Percentiles rank a stretch among this genome's conserved stretches.
These are phyloP conservation scores for Acephala macrosclerotiorum DNA, from an alignment of 2,329 filamentous ascomycete species.

Conservation along the genomic window DNA sequence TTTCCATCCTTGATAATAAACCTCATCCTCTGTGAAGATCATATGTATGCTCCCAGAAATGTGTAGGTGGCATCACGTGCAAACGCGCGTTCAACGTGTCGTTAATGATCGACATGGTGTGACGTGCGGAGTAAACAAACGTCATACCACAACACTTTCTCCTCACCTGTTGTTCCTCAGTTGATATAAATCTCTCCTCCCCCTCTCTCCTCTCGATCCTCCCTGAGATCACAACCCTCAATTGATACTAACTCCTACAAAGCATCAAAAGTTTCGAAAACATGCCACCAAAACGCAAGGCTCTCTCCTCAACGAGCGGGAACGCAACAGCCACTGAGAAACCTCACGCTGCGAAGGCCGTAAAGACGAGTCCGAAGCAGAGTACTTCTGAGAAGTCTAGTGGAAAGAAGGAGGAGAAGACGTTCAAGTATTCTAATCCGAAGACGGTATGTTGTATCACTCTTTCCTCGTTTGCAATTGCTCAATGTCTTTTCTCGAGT, in stretches of 20 bases:
- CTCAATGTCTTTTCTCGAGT: neutral
- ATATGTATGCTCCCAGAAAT: neutral
- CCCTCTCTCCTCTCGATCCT: too few relatives aligned
- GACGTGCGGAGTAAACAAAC: conserved; percentile 3
- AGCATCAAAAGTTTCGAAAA: neutral
- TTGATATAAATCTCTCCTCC: neutral
- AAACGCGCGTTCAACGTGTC: neutral
- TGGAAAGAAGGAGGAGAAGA: neutral
- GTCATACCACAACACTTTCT: neutral
- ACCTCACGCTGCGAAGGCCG: conserved; percentile 16
- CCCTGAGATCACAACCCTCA: too few relatives aligned
- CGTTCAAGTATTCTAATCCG: conserved; percentile 18
- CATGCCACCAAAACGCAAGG: conserved; percentile 29
- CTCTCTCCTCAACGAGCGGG: conserved; percentile 15
- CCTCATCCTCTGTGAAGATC: too few relatives aligned
- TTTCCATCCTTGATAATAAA: neutral
- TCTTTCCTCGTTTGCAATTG: neutral
- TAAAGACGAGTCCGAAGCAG: conserved; percentile 20
- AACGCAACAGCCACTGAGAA: conserved; percentile 10
- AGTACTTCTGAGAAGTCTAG: neutral
- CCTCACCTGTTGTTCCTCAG: neutral
- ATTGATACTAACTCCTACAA: too few relatives aligned
- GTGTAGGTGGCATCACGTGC: neutral
- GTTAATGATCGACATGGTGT: neutral
- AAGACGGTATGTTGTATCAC: conserved; percentile 11